Conservation (phyloP, 371 early-diverging fungal species). For the Mortierella sp. region DNA sequence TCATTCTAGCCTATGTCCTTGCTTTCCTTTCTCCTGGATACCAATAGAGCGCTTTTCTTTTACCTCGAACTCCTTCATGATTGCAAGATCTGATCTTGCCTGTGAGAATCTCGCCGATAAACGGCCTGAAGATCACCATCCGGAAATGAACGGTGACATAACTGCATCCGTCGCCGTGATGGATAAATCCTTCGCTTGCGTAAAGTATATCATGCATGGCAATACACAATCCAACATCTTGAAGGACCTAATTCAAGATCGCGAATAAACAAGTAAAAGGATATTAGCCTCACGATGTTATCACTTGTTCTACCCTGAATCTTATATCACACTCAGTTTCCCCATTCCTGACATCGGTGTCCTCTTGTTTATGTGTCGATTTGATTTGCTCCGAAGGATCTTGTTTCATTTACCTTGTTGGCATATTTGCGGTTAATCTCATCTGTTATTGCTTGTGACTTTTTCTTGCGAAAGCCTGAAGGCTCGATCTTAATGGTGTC, state of each 20-base stretch:
- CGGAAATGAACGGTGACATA: conserved; percentile 86
- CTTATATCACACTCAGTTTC: too few relatives aligned
- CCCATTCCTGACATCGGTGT: not conserved
- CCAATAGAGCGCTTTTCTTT: not conserved
- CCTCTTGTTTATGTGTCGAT: not conserved
- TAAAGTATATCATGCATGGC: conserved; percentile 84
- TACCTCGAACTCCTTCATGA: conserved; percentile 78
- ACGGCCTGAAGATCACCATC: conserved; percentile 92
- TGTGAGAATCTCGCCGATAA: conserved; percentile 86
- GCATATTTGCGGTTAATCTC: conserved; percentile 93
- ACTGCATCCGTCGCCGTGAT: conserved; percentile 86
- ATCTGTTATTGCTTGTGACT: conserved; percentile 84
- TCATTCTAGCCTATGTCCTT: not conserved
- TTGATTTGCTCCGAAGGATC: too few relatives aligned
- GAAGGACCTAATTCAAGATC: conserved; percentile 70
- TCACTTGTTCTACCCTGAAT: not conserved
- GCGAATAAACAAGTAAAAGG: not conserved
- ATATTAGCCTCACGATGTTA: not conserved
- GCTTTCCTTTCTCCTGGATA: not conserved
- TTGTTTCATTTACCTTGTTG: conserved; percentile 76
- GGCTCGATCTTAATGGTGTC: conserved; percentile 91
- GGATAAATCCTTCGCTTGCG: conserved; percentile 84
- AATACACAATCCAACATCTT: conserved; percentile 93
- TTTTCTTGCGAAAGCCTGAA: conserved; percentile 78
- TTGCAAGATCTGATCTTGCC: conserved; percentile 85